A percentile compares a stretch with the other conserved stretches of the same genome.
These are phyloP conservation scores for Lodderomyces orthopsilosis DNA, from an alignment of 1,139 yeast genomes.

Conservation along the genomic window DNA sequence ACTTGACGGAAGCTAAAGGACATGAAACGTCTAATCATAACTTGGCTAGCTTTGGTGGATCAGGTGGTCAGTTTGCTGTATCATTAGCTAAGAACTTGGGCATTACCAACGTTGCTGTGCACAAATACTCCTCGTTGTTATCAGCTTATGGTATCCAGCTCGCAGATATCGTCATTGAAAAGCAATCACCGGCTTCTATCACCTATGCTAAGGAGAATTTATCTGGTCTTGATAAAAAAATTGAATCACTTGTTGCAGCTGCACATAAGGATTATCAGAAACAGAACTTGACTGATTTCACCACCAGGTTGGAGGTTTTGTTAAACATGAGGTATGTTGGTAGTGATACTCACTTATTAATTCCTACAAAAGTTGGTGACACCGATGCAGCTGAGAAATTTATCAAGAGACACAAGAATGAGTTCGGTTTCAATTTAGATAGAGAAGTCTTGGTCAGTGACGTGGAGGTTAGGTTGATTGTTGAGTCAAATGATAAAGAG, in stretches of 20 bases:
- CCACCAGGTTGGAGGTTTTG: slow-evolving; percentile 52
- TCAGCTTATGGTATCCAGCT: slow-evolving; percentile 46
- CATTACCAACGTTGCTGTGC: slow-evolving; percentile 38
- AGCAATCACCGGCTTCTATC: slow-evolving; percentile 55
- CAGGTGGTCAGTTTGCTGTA: slow-evolving; percentile 48
- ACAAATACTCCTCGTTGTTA: slow-evolving; percentile 42
- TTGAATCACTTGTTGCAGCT: slow-evolving; percentile 21
- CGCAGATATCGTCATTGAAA: slow-evolving; percentile 57
- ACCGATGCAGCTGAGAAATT: slow-evolving; percentile 28
- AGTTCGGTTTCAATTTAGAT: slow-evolving; percentile 43
- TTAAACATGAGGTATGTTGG: slow-evolving; percentile 83
- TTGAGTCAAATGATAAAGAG: slow-evolving; percentile 30
- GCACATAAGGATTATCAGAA: slow-evolving; percentile 33
- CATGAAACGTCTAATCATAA: slow-evolving; percentile 39
- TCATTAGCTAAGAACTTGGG: slow-evolving; percentile 40
- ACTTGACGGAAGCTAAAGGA: slow-evolving; percentile 45
- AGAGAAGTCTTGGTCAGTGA: slow-evolving; percentile 72
- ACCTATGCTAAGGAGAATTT: slow-evolving; percentile 20
- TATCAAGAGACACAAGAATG: slow-evolving; percentile 31
- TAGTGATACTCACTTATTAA: slow-evolving; percentile 82
- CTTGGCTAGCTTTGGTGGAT: slow-evolving; percentile 46
- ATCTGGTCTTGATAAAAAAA: slow-evolving; percentile 23
- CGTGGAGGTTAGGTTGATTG: slow-evolving; percentile 54
- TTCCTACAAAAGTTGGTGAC: slow-evolving; percentile 27
- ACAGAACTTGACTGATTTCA: slow-evolving; percentile 27